phyloP scores from a whole-genome alignment of 805 yeast species.

The Kodamaea fukazawae region DNA sequence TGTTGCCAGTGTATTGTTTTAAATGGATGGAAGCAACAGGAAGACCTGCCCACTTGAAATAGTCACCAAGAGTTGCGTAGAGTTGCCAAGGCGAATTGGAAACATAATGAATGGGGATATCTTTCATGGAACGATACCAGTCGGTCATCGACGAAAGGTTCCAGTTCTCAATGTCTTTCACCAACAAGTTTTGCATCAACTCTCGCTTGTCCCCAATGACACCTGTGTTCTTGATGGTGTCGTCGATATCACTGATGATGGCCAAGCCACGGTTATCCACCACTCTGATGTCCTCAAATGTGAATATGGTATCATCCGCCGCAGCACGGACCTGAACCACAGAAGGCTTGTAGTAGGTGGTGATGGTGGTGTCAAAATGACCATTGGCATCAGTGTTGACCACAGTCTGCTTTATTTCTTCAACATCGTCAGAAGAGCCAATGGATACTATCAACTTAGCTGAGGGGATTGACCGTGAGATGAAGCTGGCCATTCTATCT shows the following conservation, averaged over 20 bases:
- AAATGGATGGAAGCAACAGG: constrained; percentile 85
- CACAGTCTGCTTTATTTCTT: constrained; percentile 25
- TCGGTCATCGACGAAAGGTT: constrained; percentile 68
- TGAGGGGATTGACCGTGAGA: constrained; percentile 63
- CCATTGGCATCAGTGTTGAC: constrained; percentile 66
- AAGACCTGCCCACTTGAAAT: constrained; percentile 51
- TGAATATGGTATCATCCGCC: constrained; percentile 46
- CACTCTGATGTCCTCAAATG: constrained; percentile 44
- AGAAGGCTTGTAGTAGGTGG: constrained; percentile 60
- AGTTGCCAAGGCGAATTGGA: constrained; percentile 96
- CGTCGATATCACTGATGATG: constrained; percentile 89
- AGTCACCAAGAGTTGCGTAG: constrained; percentile 57
- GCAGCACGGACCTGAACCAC: constrained; percentile 50
- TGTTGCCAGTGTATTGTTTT: constrained; percentile 82
- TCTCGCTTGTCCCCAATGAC: constrained; percentile 85
- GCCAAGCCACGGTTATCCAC: constrained; percentile 55
- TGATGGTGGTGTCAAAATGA: constrained; percentile 52
- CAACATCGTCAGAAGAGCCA: constrained; percentile 44
- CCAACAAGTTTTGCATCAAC: constrained; percentile 72
- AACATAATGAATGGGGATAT: constrained; percentile 81
- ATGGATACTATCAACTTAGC: constrained; percentile 54
- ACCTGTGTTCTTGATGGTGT: constrained; percentile 88
- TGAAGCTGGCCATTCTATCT: constrained; percentile 66
- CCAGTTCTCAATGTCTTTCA: constrained; percentile 65
- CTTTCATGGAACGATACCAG: constrained; percentile 52